Base-by-base conservation (phyloP, 768 basidiomycete genomes). In the Sistotremastrum niveocremeum region DNA sequence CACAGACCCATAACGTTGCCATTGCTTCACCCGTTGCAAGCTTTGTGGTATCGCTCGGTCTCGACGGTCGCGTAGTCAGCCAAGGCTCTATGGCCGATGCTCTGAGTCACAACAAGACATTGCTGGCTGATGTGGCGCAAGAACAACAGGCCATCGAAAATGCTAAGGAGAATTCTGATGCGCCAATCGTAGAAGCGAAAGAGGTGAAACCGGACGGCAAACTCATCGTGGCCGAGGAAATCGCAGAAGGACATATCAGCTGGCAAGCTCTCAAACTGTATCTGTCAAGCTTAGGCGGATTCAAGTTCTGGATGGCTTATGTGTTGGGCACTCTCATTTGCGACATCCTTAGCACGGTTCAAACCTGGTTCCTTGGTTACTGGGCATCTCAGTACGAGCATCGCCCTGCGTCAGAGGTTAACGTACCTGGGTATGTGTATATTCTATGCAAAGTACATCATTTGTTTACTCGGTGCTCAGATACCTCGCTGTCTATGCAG, bases 1-100 rank as follows among this genome's bases (percentile, higher is more conserved):
- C 20, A 7, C 37, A 72, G 71, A 73, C 71, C 3, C 73, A 74
- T 52, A 72, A 73, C 48, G 66, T 81, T 29, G 69, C 71, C 2
- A 64, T 82, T 58, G 62, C 69, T 2, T 62, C 62, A 7, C 68
- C 75, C 3, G 65, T 79, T 6, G 76, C 79, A 4, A 65, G 70
- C 10, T 74, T 72, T 47, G 71, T 79, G 5, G 70, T 83, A 8
- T 72, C 75, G 1, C 50, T 84, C 29, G 68, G 68, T 28, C 44
- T 52, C 1, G 73, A 81, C 49, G 81, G 82, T 0, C 65, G 69
- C 0, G 63, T 79, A 28, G 56, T 57, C 7, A 66, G 68, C 39
- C 68, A 71, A 50, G 76, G 73, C 4, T 64, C 73, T 11, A 59
- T 76, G 3, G 66, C 69, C 0, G 73, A 71, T 3, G 68, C 65